Evolutionary conservation across 106 monocot species (phyloP), one percentile per base, ranked within the genome.

Genomic region (Dendrobium nobile): DNA sequence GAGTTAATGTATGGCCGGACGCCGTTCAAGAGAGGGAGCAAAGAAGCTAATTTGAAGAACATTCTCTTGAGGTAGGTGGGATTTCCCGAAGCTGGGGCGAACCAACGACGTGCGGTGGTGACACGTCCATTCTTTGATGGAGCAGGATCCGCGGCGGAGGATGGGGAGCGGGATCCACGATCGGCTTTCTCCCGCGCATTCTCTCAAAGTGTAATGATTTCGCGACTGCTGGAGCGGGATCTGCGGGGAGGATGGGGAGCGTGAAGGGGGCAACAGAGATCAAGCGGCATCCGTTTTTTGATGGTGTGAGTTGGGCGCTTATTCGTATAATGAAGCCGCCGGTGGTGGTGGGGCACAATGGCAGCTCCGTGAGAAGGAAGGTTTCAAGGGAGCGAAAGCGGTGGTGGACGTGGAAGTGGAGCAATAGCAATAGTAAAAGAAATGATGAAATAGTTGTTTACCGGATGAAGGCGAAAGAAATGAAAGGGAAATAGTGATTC

Each of bases 1-100:
- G 96, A 96, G 91, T 88, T 96, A 11, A n/a, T 96, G 2, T 91
- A 88, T 47, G 96, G 93, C 5, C 79, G 89, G 31, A 96, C 93
- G 28, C 93, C 96, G 16, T 96, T 96, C 82, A 90, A 87, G 68
- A 93, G 96, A 5, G 26, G 82, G 15, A 87, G 78, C 31, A 93
- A 96, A 73, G 93, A 93, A 73, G 76, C 88, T 10, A 93, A 93
- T 4, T 74, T 96, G 68, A 82, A 84, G 80, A 96, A 93, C 86
- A 92, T 96, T n/a, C 77, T 85, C 40, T 33, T 41, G 26, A 67
- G 41, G 76, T 80, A 87, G 44, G 26, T 93, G 41, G 79, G 79
- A 10, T 91, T 93, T 72, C 93, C 96, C 17, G 81, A 84, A 6
- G 42, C n/a, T 27, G 77, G 44, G 22, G 72, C 43, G 37, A 67